Evolutionary conservation across 306 rosid species (phyloP).

Genomic region (Carpinus viminea): DNA sequence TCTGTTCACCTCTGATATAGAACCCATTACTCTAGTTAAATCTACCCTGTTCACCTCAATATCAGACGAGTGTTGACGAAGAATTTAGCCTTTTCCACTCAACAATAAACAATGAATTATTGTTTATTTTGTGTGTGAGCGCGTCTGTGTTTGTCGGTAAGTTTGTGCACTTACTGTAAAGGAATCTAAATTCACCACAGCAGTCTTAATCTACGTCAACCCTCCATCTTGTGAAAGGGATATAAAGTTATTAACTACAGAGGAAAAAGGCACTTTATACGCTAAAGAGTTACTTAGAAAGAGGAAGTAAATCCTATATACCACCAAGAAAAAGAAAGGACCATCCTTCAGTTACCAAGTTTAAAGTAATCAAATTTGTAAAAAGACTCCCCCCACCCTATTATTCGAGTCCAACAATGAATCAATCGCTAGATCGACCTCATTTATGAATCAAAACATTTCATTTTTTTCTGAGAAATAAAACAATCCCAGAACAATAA

Average conservation of each 20-base stretch:
- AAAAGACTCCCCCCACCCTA: neutral
- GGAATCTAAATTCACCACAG: neutral
- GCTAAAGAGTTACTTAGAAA: neutral
- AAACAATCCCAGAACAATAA: neutral
- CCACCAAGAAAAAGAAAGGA: neutral
- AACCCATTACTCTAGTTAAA: neutral
- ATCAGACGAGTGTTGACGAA: neutral
- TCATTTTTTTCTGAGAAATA: neutral
- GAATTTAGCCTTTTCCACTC: neutral
- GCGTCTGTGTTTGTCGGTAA: neutral
- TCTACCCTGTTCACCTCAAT: neutral
- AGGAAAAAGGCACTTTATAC: neutral
- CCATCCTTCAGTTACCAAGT: neutral
- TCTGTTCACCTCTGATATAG: neutral
- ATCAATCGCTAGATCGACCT: constrained; percentile 6
- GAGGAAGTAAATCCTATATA: neutral
- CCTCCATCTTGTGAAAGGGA: neutral
- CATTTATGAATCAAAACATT: neutral
- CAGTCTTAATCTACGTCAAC: neutral
- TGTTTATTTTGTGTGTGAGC: too few species aligned
- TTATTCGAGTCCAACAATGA: too few species aligned
- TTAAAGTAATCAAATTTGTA: constrained; percentile 11
- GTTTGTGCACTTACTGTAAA: neutral
- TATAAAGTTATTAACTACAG: neutral
- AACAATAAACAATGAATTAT: neutral